A percentile compares a stretch with the other conserved stretches of the same genome.
These are phyloP conservation scores for Trypanosomatidae sp. DNA, from an alignment of 208 protist species.

Conservation along the genomic window DNA sequence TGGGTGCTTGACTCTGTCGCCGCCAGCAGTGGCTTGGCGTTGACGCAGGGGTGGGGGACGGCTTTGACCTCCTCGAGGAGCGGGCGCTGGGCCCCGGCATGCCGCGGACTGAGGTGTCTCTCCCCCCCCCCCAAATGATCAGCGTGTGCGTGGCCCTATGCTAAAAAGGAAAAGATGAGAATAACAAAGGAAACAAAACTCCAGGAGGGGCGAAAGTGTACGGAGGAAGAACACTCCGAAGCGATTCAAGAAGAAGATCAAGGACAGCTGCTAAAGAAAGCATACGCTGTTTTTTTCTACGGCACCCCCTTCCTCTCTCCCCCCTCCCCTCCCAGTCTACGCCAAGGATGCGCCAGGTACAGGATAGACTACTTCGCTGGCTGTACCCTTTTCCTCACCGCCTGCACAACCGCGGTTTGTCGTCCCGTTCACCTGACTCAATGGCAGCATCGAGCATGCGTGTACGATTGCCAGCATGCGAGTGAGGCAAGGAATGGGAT, in stretches of 20 bases:
- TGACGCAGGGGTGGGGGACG: not conserved
- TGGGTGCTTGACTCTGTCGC: not conserved
- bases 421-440: not conserved
- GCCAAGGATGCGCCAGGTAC: not conserved
- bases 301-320: not conserved
- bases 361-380: not conserved
- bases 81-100: not conserved
- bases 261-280: not conserved
- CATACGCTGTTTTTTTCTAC: not conserved
- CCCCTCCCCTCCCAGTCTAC: not conserved
- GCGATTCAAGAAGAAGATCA: not conserved
- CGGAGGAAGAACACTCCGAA: not conserved
- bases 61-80: not conserved
- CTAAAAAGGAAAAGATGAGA: not conserved
- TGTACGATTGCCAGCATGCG: not conserved
- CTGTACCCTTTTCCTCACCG: not conserved
- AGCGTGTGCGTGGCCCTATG: not conserved
- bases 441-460: not conserved
- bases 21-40: not conserved
- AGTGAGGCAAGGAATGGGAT: not conserved
- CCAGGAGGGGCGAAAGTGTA: not conserved
- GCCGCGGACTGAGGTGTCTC: not conserved
- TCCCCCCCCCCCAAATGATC: no score
- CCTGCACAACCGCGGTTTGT: not conserved
- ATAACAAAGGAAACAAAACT: not conserved